Evolutionary conservation across 1,284 basidiomycete genomes (phyloP), one percentile per base, ranked within the genome.

Genomic region (Farysia itapuensis): DNA sequence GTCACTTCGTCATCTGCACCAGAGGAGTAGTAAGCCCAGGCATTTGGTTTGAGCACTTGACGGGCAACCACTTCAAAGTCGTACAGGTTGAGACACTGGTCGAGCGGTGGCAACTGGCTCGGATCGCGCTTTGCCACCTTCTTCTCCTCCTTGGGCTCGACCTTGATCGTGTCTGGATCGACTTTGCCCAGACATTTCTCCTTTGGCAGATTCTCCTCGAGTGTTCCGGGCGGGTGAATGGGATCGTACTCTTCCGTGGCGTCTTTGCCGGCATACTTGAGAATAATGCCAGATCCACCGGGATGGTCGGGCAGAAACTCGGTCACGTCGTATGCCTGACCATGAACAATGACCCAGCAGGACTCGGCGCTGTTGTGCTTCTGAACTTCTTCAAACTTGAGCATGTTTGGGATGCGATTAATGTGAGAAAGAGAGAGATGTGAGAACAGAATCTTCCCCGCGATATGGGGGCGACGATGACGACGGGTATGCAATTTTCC

Each of bases 341-440:
- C 88, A 77, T 90, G 89, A 2, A 93, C 67, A 64, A 93, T 85
- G 53, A 94, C 86, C 91, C 90, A 93, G 77, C 89, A 90, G 56
- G 85, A 88, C 64, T 89, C 81, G 24, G 84, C 78, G 32, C 66
- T 81, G 72, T 85, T 86, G 72, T 90, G 88, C 70, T 82, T 78
- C 7, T 85, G 83, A 15, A 90, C 85, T 50, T 85, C 81, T 8
- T 79, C 73, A 64, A 61, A 61, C 35, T 54, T 61, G 31, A 61
- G 40, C 58, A 61, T 61, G 1, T n/a, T n/a, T n/a, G n/a, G n/a
- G n/a, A n/a, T n/a, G n/a, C n/a, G n/a, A n/a, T n/a, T n/a, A n/a
- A n/a, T n/a, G n/a, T n/a, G n/a, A n/a, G n/a, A n/a, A n/a, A n/a
- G n/a, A n/a, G n/a, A n/a, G n/a, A n/a, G n/a, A n/a, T n/a, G n/a